Evolutionary conservation across 441 rosid genomes (phyloP).

Genomic region (Populus hybrid): DNA sequence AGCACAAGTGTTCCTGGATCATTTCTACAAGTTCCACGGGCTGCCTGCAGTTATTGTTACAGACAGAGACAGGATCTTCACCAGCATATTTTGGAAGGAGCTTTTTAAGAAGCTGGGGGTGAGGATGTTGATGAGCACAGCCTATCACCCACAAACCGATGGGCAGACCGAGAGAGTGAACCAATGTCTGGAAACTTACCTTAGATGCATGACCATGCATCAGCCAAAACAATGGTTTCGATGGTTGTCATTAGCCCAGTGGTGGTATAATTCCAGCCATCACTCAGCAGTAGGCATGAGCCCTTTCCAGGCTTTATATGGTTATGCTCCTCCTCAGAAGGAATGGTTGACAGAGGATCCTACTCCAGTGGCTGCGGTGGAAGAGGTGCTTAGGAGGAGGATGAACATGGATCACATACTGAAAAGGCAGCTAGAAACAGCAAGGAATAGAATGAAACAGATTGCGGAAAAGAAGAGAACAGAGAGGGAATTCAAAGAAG

Average conservation of each 20-base stretch:
- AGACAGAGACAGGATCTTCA: background rate
- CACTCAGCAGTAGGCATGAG: too few species aligned
- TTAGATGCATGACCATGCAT: background rate
- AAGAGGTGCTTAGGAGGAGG: too few species aligned
- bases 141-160: background rate
- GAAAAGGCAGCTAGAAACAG: too few species aligned
- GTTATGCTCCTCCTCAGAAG: too few species aligned
- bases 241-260: background rate
- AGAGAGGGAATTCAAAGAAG: too few species aligned
- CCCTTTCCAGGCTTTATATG: too few species aligned
- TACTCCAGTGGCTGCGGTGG: too few species aligned
- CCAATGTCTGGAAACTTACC: background rate
- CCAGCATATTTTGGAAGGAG: background rate
- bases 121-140: background rate
- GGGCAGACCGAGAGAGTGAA: background rate
- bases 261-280: background rate
- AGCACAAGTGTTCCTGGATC: too few species aligned
- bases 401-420: too few species aligned
- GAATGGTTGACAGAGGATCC: too few species aligned
- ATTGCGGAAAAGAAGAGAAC: too few species aligned
- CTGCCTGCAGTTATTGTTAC: background rate
- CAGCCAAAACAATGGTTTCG: background rate
- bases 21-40: background rate
- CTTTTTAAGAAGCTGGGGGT: background rate
- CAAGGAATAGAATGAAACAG: too few species aligned